Evolutionary conservation across 768 basidiomycete genomes (phyloP).

Genomic region (Hypsizygus marmoreus): DNA sequence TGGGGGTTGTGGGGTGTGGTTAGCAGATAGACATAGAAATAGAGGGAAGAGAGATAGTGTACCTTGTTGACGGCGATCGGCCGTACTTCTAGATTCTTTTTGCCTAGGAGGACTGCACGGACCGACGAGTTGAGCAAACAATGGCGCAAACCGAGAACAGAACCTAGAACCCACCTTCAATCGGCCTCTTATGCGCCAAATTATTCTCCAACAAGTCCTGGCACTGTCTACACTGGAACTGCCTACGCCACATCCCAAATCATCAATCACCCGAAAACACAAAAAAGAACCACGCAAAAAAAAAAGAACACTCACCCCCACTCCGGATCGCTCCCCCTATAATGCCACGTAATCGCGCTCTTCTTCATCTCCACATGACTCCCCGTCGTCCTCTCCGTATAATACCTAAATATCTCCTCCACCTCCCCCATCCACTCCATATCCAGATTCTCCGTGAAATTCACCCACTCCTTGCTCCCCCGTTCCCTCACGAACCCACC

Average conservation of each 20-base stretch:
- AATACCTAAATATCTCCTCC: constrained; percentile 93
- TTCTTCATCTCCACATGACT: constrained; percentile 96
- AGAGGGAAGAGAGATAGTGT: constrained; percentile 4
- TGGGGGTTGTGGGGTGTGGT: not conserved
- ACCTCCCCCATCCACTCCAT: constrained; percentile 99
- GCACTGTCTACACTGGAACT: constrained; percentile 95
- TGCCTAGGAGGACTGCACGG: constrained; percentile 81
- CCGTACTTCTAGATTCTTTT: constrained; percentile 98
- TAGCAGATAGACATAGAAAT: too few relatives aligned
- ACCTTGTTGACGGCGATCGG: constrained; percentile 95
- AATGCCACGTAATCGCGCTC: constrained; percentile 98
- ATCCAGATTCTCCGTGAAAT: constrained; percentile 89
- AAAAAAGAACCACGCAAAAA: constrained; percentile 1
- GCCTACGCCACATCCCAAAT: constrained; percentile 36
- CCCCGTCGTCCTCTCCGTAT: constrained; percentile 96
- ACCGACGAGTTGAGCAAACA: constrained; percentile 1
- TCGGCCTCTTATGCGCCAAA: constrained; percentile 88
- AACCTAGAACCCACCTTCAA: constrained; percentile 64
- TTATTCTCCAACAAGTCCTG: constrained; percentile 96
- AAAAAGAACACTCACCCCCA: constrained; percentile 71
- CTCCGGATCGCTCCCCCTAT: constrained; percentile 89
- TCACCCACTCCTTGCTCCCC: constrained; percentile 68
- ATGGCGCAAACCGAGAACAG: not conserved
- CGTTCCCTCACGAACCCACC: constrained; percentile 88
- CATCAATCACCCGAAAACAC: constrained; percentile 7